These are phyloP conservation scores for Scheffersomyces lignosus DNA, from an alignment of 805 yeast species.

Conservation along the genomic window DNA sequence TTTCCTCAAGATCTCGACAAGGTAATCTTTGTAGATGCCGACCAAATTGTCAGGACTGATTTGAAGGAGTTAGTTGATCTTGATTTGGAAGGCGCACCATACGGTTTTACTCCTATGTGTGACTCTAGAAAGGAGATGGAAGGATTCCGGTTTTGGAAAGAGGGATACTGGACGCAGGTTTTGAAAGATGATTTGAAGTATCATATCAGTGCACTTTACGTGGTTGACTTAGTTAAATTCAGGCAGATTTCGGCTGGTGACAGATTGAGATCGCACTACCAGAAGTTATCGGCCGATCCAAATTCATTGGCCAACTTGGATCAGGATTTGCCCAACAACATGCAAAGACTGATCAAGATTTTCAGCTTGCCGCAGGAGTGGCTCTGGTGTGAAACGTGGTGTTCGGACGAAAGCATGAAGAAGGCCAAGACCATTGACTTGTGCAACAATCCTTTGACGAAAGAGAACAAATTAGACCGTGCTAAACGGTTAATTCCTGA, in stretches of 20 bases:
- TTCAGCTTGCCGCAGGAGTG: slow-evolving; percentile 77
- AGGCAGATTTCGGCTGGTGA: slow-evolving; percentile 76
- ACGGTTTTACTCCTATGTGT: slow-evolving; percentile 87
- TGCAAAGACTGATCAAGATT: slow-evolving; percentile 69
- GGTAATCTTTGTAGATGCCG: slow-evolving; percentile 84
- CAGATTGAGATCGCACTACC: slow-evolving; percentile 78
- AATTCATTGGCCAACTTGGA: slow-evolving; percentile 79
- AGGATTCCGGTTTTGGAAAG: slow-evolving; percentile 88
- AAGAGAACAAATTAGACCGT: slow-evolving; percentile 72
- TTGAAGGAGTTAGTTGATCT: slow-evolving; percentile 63
- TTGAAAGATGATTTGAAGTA: slow-evolving; percentile 61
- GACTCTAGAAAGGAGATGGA: slow-evolving; percentile 78
- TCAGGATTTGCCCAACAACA: slow-evolving; percentile 89
- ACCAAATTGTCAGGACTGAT: slow-evolving; percentile 77
- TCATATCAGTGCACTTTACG: slow-evolving; percentile 83
- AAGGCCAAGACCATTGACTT: slow-evolving; percentile 78
- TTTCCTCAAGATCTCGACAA: slow-evolving; percentile 77
- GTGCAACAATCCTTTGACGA: slow-evolving; percentile 81
- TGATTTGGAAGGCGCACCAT: slow-evolving; percentile 79
- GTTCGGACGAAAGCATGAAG: slow-evolving; percentile 59
- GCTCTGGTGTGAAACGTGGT: slow-evolving; percentile 96
- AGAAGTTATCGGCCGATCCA: slow-evolving; percentile 75
- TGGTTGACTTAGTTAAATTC: slow-evolving; percentile 71
- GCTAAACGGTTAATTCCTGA: slow-evolving; percentile 79
- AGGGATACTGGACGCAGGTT: slow-evolving; percentile 81